Evolutionary conservation across 768 basidiomycete species (phyloP), one percentile per base, ranked within the genome.

Genomic region (Galerina marginata): DNA sequence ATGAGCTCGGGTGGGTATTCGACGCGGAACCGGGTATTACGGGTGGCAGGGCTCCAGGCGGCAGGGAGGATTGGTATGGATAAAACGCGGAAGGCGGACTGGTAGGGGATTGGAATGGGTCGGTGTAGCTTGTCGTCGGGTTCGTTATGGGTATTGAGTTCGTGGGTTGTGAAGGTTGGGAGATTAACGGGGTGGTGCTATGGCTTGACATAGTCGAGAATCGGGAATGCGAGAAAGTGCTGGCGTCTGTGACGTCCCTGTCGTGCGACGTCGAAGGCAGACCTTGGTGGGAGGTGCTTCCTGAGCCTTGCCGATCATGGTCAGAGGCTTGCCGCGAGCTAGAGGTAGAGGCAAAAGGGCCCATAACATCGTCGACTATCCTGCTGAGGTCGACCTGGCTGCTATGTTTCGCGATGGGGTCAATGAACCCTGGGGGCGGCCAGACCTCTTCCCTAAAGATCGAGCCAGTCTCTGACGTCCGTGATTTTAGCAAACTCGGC

Each of bases 281-380:
- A 37, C 51, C 15, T 1, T n/a, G 33, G 26, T 23, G 39, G 5
- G 16, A 49, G n/a, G 61, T 49, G 40, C 45, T 58, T 43, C 11
- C 59, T 16, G 33, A 33, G 20, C 12, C 56, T 16, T 10, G 33
- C 37, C 33, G 15, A 40, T 60, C 51, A 25, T n/a, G 44, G 52
- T 46, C 44, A 43, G 20, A 39, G 9, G 23, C 6, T 54, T 37
- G 26, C 9, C 44, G n/a, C 43, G 39, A 23, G 14, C 25, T n/a
- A 39, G 59, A 47, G 5, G 23, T 25, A 9, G 56, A 59, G 4
- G 25, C 38, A n/a, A 48, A 25, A 9, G 79, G 77, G 2, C 83
- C 83, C 83, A 84, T 84, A 1, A 84, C 77, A 49, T 82, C 77
- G 56, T 81, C 76, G 9, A 83, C 78, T 48, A 84, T 82, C 9